Evolutionary conservation across 2,329 filamentous ascomycete genomes (phyloP), one percentile per base, ranked within the genome.

Genomic region (Alternaria novae-zelandiae): DNA sequence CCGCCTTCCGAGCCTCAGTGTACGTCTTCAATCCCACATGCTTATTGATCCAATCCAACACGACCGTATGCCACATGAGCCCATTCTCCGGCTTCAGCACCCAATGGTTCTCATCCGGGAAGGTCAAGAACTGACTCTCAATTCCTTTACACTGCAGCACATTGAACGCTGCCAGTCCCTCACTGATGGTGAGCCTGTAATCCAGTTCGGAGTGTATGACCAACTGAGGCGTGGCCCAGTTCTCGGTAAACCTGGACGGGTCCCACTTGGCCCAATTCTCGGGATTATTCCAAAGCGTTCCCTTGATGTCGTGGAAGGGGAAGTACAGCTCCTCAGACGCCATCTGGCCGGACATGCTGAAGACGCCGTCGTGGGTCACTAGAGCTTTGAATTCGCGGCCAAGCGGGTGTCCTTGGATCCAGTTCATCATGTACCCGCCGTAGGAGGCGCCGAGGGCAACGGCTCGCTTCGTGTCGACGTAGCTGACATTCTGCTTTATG

Each of bases 41-140:
- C 66, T 83, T 83, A 74, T 89, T 89, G 69, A 91, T 88, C 89
- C 92, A 97, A 59, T 88, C 88, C 28, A 97, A 76, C 15, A 98
- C 94, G 61, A 93, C 91, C 59, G 87, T 87, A 74, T 98, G 94
- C 96, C 96, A 98, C 20, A 96, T 86, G 17, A 97, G 82, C 4
- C 90, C 91, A 79, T 98, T 98, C 81, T 97, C 95, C 0, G 91
- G 92, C 78, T 97, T 97, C 57, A 97, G 76, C 5, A 97, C 94
- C 93, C 93, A 91, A 71, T 92, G 90, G 54, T 89, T 88, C 79
- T 93, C 91, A 74, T 92, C 93, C 0, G 93, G 92, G 76, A 97
- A 97, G 20, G 89, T 90, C 69, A 97, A 75, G 68, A 97, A 88
- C 68, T 90, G 89, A 78, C 92, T 96, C 20, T 92, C 89, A 1